Evolutionary conservation across 2,329 filamentous ascomycete species (phyloP), one percentile per base, ranked within the genome.

Genomic region (Cladophialophora bantiana): DNA sequence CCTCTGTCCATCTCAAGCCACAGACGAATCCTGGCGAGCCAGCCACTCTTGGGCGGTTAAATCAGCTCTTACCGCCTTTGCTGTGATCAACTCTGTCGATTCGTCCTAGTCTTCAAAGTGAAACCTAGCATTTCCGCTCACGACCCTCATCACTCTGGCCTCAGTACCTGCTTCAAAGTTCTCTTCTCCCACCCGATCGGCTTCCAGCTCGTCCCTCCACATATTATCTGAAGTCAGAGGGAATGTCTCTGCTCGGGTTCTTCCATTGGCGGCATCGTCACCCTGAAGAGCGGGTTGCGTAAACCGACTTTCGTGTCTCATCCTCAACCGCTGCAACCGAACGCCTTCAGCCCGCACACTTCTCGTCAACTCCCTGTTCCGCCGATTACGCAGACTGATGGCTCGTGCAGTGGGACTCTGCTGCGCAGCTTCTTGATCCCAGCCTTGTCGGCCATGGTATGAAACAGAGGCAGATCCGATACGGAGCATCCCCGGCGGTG

Each of bases 201-300:
- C 71, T 36, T 72, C 66, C 7, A 72, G 67, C 15, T 72, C 70
- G 38, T 72, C 71, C 36, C 69, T 68, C 72, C 72, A 73, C 15
- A 63, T 31, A 38, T 67, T 62, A 36, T 66, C 34, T 20, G 55
- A 9, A 18, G 38, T 48, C 4, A 18, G 52, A 6, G 59, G 59
- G 32, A 66, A 32, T 15, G 42, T 9, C 26, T 65, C 67, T 18
- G 20, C 45, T n/a, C 26, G 50, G 34, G 34, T 32, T 31, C 40
- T 45, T 10, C 54, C 64, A 15, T 48, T 62, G 20, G 53, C 58
- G 56, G 54, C 36, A 26, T 34, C 31, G 12, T 48, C 34, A 26
- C 52, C 42, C 26, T 56, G 59, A 18, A 64, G 18, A 13, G 31
- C 61, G 4, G 42, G 58, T 58, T 62, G 62, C 9, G 59, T 59